Percentiles rank a stretch among this genome's conserved stretches.
Conservation (phyloP, 768 basidiomycete species). For the Amanita phalloides region DNA sequence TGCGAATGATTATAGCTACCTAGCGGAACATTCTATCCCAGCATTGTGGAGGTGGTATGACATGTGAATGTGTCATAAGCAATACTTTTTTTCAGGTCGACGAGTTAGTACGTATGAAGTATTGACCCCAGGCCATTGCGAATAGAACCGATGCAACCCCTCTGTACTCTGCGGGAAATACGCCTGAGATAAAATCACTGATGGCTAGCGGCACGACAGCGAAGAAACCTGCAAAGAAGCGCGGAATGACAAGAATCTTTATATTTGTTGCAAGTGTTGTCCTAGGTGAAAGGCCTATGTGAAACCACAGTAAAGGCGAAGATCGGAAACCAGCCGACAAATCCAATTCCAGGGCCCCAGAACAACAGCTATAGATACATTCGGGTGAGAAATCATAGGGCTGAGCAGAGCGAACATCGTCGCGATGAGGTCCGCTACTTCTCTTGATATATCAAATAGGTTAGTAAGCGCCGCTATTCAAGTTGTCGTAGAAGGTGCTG, state of each 20-base stretch:
- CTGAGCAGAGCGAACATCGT: constrained; percentile 16
- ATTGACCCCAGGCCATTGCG: constrained; percentile 35
- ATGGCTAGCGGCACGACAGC: constrained; percentile 50
- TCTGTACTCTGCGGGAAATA: constrained; percentile 39
- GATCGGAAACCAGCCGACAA: constrained; percentile 26
- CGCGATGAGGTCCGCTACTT: constrained; percentile 39
- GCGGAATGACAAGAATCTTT: constrained; percentile 42
- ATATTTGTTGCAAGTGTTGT: constrained; percentile 44
- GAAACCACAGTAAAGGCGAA: constrained; percentile 36
- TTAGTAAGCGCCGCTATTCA: constrained; percentile 18
- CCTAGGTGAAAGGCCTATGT: constrained; percentile 10
- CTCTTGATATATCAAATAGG: constrained; percentile 28
- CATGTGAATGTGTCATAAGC: too few relatives aligned
- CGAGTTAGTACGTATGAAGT: too few relatives aligned
- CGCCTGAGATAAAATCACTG: constrained; percentile 46
- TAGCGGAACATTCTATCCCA: too few relatives aligned
- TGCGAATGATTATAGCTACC: too few relatives aligned
- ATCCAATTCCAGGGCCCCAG: constrained; percentile 10
- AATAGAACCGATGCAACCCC: constrained; percentile 50
- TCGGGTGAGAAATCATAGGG: neutral
- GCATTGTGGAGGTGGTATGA: too few relatives aligned
- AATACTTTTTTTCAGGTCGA: constrained; percentile 15
- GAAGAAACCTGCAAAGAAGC: constrained; percentile 60
- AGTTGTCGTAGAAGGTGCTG: constrained; percentile 39
- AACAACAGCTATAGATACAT: constrained; percentile 27